Evolutionary conservation across 441 rosid genomes (phyloP), one percentile per base, ranked within the genome.

Genomic region (Theobroma grandiflorum): DNA sequence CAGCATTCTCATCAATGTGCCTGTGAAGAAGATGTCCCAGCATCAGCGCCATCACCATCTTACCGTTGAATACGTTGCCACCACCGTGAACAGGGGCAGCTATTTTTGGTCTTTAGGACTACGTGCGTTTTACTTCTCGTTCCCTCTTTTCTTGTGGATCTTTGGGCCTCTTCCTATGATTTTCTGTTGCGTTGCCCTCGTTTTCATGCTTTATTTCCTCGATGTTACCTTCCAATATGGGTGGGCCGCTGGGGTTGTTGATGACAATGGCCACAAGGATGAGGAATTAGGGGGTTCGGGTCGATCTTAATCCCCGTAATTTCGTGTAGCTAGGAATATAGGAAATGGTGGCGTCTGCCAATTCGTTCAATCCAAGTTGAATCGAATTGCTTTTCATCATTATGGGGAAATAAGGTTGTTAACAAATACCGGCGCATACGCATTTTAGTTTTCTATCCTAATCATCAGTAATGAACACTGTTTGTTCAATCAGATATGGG

Each of bases 141-240:
- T 92, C 58, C 99, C 98, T 18, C 78, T 96, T 47, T 92, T 94
- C 63, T 82, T 96, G 70, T 96, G 99, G 99, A 91, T 94, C 47
- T 96, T 94, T 80, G 98, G 99, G 15, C 98, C 98, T 0, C 83
- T 96, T 42, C 97, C 99, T 0, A 93, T 94, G 98, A 84, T 91
- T 63, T 14, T 90, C 55, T 86, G 89, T 43, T 93, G 98, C 73
- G 33, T 89, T 16, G 75, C 84, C 68, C 85, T 94, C 37, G 93
- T 93, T 22, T 85, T 70, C 80, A 26, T 89, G 91, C 89, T 94
- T 57, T 93, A 91, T 78, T 91, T 90, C 78, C 84, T 96, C 33
- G 98, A 96, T 49, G 83, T 84, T 14, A 85, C 92, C 26, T 85
- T 85, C 53, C 91, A 88, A 64, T 84, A 69, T 33, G 86, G 88